Evolutionary conservation across 768 basidiomycete genomes (phyloP).

Genomic region (Tulasnella sp.): DNA sequence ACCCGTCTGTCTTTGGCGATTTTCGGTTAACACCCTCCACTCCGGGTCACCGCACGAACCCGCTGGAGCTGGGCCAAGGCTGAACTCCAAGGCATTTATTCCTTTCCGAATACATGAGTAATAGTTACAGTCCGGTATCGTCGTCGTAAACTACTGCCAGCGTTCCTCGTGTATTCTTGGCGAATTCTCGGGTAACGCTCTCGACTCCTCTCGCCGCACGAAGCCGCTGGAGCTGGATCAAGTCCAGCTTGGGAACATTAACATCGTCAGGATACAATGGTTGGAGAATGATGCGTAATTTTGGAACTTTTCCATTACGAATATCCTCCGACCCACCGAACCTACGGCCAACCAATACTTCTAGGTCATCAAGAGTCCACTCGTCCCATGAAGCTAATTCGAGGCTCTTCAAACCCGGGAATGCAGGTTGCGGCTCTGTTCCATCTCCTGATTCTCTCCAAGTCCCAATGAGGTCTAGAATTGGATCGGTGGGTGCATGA

Average conservation of each 20-base stretch:
- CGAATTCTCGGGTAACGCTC: not conserved
- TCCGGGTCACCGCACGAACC: not conserved
- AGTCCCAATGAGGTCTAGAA: not conserved
- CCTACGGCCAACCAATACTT: not conserved
- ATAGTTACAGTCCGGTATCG: not conserved
- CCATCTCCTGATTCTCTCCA: not conserved
- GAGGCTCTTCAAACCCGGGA: not conserved
- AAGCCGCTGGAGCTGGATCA: not conserved
- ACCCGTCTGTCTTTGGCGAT: not conserved
- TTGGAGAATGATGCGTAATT: not conserved
- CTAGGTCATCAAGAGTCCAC: not conserved
- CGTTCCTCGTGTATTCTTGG: not conserved
- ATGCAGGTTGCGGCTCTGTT: not conserved
- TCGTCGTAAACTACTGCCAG: not conserved
- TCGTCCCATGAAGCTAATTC: not conserved
- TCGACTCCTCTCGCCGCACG: not conserved
- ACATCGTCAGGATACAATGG: no score
- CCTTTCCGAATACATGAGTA: not conserved
- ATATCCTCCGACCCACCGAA: not conserved
- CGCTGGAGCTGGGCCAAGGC: not conserved
- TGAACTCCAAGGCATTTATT: not conserved
- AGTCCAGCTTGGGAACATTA: not conserved
- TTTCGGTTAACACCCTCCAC: not conserved
- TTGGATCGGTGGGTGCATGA: not conserved
- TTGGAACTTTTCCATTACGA: not conserved